phyloP scores from a whole-genome alignment of 352 stramenopile genomes.

The Phytophthora parvispora region DNA sequence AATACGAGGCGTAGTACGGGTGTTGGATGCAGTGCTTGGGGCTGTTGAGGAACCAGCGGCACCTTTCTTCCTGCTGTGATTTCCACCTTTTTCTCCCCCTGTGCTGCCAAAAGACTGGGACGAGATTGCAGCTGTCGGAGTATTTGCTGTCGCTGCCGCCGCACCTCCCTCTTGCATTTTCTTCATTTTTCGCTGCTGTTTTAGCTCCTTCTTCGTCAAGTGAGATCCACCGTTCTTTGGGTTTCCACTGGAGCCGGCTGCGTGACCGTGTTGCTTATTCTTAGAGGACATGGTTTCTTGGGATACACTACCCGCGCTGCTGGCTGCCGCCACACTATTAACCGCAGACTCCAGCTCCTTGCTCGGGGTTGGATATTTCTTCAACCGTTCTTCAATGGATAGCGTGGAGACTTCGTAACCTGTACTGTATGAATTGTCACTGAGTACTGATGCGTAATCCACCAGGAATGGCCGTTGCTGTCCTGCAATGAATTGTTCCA shows the following conservation, averaged over 20 bases:
- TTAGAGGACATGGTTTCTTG: conserved; percentile 30
- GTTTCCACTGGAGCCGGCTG: conserved; percentile 15
- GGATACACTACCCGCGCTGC: not conserved
- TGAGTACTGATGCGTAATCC: conserved; percentile 74
- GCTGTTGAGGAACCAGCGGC: conserved; percentile 14
- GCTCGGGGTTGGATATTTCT: conserved; percentile 45
- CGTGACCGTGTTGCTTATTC: conserved; percentile 25
- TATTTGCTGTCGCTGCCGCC: conserved; percentile 2
- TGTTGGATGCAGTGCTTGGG: conserved; percentile 8
- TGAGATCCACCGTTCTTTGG: conserved; percentile 34
- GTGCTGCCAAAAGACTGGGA: conserved; percentile 16
- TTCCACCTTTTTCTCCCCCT: conserved; percentile 32
- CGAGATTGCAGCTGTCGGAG: conserved; percentile 5
- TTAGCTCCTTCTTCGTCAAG: conserved; percentile 77
- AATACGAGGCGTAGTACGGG: conserved; percentile 31
- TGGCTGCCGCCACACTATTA: not conserved
- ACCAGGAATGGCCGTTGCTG: conserved; percentile 88
- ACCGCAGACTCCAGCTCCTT: conserved; percentile 52
- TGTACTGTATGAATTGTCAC: conserved; percentile 86
- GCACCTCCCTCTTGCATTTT: conserved; percentile 62
- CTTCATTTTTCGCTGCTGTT: conserved; percentile 78
- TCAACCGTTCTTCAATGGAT: conserved; percentile 71
- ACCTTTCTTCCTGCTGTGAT: conserved; percentile 35
- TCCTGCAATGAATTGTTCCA: conserved; percentile 67
- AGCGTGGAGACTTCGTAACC: conserved; percentile 79